Evolutionary conservation across 805 yeast genomes (phyloP).

Genomic region (Torulaspora microellipsoides): DNA sequence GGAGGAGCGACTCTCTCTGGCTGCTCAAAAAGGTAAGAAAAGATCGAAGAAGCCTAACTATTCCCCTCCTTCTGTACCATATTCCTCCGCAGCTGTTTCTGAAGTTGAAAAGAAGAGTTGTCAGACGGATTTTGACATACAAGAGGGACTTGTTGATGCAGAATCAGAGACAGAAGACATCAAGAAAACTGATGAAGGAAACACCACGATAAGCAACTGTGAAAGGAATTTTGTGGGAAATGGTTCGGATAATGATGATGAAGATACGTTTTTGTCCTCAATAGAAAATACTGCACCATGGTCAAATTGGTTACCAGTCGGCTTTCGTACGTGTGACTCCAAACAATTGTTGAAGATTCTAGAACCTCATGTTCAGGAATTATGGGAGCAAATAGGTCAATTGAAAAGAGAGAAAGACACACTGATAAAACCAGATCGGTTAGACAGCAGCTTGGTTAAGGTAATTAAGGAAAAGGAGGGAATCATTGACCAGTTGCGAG

Average conservation of each 20-base stretch:
- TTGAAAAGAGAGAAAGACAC: neutral
- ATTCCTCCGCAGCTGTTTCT: neutral
- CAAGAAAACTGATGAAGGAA: neutral
- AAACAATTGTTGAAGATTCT: constrained; percentile 8
- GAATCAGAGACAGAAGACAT: neutral
- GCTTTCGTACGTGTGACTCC: neutral
- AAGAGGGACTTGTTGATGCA: neutral
- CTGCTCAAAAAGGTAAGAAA: constrained; percentile 49
- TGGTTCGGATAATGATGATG: neutral
- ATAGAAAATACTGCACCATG: constrained; percentile 7
- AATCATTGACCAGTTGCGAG: constrained; percentile 58
- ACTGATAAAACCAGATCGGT: neutral
- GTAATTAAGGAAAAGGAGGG: constrained; percentile 42
- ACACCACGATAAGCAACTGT: neutral
- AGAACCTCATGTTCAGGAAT: constrained; percentile 8
- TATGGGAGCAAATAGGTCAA: constrained; percentile 2
- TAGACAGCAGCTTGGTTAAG: constrained; percentile 22
- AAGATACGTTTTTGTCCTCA: neutral
- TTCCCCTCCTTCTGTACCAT: constrained; percentile 7
- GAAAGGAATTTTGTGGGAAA: neutral
- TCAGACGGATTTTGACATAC: neutral
- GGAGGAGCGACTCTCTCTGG: constrained; percentile 80
- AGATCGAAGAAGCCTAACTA: constrained; percentile 27
- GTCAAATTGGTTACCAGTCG: constrained; percentile 6
- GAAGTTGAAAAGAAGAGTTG: neutral